Conservation (phyloP, 2,329 filamentous ascomycete species). For the Beauveria medogensis region DNA sequence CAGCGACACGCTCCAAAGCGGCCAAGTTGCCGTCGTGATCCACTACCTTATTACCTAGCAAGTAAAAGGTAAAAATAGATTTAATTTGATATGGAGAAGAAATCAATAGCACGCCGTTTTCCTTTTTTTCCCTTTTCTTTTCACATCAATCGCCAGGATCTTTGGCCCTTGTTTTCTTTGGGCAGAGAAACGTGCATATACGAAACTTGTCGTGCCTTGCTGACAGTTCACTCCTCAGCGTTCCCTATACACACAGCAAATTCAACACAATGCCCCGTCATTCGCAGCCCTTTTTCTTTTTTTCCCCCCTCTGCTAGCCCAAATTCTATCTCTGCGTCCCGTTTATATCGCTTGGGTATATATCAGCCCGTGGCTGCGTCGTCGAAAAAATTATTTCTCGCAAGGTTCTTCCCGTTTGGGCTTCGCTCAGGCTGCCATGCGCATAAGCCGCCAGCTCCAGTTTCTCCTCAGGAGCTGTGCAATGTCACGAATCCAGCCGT, state of each 20-base stretch:
- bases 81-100: neutral
- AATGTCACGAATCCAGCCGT: slow-evolving; percentile 51
- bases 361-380: neutral
- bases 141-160: neutral
- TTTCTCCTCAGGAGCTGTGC: slow-evolving; percentile 35
- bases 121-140: neutral
- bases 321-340: neutral
- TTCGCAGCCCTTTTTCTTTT: neutral
- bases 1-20: too few species aligned
- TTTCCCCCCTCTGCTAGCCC: neutral
- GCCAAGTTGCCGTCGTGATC: neutral
- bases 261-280: too few species aligned
- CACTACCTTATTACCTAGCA: neutral
- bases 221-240: too few species aligned
- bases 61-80: neutral
- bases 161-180: neutral
- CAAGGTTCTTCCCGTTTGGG: too few species aligned
- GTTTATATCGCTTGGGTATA: neutral
- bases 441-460: too few species aligned
- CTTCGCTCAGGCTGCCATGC: too few species aligned
- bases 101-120: too few species aligned
- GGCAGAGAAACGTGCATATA: too few species aligned
- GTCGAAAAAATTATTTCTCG: slow-evolving; percentile 7
- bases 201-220: too few species aligned
- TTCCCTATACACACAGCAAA: too few species aligned